Percentiles rank a stretch among this genome's conserved stretches.
Conservation (phyloP, 495 filamentous ascomycete genomes). For the Penicillium taxi region DNA sequence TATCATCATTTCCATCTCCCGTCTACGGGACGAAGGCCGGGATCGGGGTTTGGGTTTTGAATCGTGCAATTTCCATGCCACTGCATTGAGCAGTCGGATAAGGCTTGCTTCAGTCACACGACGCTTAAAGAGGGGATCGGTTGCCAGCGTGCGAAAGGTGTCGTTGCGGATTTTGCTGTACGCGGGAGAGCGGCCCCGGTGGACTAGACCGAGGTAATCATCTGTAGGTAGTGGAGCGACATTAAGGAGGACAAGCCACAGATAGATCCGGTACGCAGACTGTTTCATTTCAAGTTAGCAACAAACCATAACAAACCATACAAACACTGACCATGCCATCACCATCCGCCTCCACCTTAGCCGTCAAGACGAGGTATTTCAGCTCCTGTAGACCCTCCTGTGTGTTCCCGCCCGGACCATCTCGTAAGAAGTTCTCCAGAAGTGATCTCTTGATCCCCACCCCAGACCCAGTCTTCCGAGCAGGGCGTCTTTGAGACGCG, state of each 20-base stretch:
- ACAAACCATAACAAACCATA: background rate
- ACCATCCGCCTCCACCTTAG: slow-evolving; percentile 69
- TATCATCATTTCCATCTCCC: slow-evolving; percentile 33
- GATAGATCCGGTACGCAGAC: slow-evolving; percentile 90
- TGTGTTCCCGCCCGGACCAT: slow-evolving; percentile 64
- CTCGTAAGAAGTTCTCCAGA: slow-evolving; percentile 57
- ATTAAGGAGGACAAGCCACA: slow-evolving; percentile 89
- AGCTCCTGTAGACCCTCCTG: slow-evolving; percentile 61
- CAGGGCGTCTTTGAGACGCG: slow-evolving; percentile 40
- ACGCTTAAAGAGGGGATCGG: slow-evolving; percentile 90
- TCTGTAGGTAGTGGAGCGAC: slow-evolving; percentile 76
- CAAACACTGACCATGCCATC: slow-evolving; percentile 72
- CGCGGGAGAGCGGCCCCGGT: slow-evolving; percentile 85
- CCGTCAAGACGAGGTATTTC: slow-evolving; percentile 67
- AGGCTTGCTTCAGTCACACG: slow-evolving; percentile 91
- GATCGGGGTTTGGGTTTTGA: slow-evolving; percentile 44
- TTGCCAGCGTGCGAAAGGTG: slow-evolving; percentile 91
- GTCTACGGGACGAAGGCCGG: slow-evolving; percentile 31
- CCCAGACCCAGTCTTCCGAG: slow-evolving; percentile 47
- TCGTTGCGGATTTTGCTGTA: slow-evolving; percentile 98
- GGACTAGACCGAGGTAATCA: slow-evolving; percentile 80
- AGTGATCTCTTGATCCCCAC: slow-evolving; percentile 52
- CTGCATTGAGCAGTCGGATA: slow-evolving; percentile 90
- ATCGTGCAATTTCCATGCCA: slow-evolving; percentile 90
- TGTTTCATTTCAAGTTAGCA: slow-evolving; percentile 26